Percentiles rank a stretch among this genome's conserved stretches.
Conservation (phyloP, 306 rosid species). For the Rosa multiflora region DNA sequence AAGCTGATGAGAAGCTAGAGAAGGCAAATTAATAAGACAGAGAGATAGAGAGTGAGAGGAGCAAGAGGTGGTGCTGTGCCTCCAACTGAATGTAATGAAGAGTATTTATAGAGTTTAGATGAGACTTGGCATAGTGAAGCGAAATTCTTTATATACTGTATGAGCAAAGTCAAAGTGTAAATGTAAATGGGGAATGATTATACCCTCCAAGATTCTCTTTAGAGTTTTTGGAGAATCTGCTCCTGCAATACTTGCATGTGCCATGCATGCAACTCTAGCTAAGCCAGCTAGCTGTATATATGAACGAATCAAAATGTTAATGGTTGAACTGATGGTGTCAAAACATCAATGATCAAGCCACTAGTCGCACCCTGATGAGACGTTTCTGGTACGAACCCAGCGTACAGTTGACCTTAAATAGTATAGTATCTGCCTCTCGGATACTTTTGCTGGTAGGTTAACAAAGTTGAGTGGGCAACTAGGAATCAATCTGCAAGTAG, state of each 20-base stretch:
- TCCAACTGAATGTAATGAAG: slow-evolving; percentile 14
- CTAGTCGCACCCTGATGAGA: slow-evolving; percentile 34
- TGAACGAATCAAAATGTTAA: background rate
- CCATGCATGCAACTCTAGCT: slow-evolving; percentile 36
- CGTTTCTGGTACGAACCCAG: slow-evolving; percentile 48
- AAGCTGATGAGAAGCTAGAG: background rate
- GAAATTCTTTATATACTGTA: background rate
- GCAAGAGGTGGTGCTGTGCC: slow-evolving; percentile 24
- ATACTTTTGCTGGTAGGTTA: background rate
- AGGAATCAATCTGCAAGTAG: background rate
- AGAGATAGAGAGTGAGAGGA: background rate
- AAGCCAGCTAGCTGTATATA: background rate
- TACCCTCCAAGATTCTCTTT: slow-evolving; percentile 46
- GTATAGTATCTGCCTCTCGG: slow-evolving; percentile 17
- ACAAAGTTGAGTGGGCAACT: background rate
- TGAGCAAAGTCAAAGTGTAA: background rate
- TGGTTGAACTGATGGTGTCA: background rate
- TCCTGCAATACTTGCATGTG: slow-evolving; percentile 39
- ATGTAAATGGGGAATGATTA: slow-evolving; percentile 31
- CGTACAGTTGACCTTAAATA: slow-evolving; percentile 23
- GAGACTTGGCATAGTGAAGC: background rate
- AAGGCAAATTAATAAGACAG: background rate
- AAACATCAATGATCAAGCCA: background rate
- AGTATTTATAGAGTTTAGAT: slow-evolving; percentile 48
- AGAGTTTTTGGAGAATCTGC: slow-evolving; percentile 1